phyloP scores from a whole-genome alignment of 768 basidiomycete genomes.

The Collybiopsis confluens region DNA sequence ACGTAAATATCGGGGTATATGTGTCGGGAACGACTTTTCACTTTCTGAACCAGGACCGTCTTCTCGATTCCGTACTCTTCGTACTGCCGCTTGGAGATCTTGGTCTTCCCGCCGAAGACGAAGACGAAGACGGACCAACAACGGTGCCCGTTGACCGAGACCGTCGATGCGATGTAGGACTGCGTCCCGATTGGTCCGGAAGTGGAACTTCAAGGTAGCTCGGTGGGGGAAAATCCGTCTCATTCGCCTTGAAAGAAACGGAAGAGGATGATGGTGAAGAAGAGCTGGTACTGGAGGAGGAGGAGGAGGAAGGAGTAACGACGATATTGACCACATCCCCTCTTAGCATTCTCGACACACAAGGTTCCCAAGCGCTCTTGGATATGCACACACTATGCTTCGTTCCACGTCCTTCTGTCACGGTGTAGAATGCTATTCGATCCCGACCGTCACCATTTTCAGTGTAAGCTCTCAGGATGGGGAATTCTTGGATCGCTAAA shows the following conservation, averaged over 20 bases:
- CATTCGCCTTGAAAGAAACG: too few relatives aligned
- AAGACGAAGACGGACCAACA: too few relatives aligned
- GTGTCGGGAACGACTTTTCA: neutral
- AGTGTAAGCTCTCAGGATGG: slow-evolving; percentile 20
- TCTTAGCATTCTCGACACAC: slow-evolving; percentile 34
- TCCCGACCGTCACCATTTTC: slow-evolving; percentile 23
- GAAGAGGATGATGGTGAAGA: too few relatives aligned
- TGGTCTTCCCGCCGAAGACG: slow-evolving; percentile 16
- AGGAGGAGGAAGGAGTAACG: slow-evolving; percentile 23
- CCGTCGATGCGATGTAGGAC: slow-evolving; percentile 7
- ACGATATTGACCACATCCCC: slow-evolving; percentile 47
- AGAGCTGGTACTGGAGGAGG: slow-evolving; percentile 20
- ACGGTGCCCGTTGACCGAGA: slow-evolving; percentile 23
- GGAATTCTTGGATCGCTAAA: slow-evolving; percentile 46
- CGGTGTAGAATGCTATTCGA: slow-evolving; percentile 41
- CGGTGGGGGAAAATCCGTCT: slow-evolving; percentile 29
- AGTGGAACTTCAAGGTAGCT: slow-evolving; percentile 37
- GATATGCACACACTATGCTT: slow-evolving; percentile 43
- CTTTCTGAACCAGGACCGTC: neutral
- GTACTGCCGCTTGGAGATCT: slow-evolving; percentile 15
- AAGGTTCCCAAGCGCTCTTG: slow-evolving; percentile 44
- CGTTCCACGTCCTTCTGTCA: slow-evolving; percentile 27
- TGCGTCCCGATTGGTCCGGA: slow-evolving; percentile 14
- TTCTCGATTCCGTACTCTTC: slow-evolving; percentile 10
- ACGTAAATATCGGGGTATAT: neutral